phyloP scores from a whole-genome alignment of 768 basidiomycete genomes.

The Pleurotus pulmonarius region DNA sequence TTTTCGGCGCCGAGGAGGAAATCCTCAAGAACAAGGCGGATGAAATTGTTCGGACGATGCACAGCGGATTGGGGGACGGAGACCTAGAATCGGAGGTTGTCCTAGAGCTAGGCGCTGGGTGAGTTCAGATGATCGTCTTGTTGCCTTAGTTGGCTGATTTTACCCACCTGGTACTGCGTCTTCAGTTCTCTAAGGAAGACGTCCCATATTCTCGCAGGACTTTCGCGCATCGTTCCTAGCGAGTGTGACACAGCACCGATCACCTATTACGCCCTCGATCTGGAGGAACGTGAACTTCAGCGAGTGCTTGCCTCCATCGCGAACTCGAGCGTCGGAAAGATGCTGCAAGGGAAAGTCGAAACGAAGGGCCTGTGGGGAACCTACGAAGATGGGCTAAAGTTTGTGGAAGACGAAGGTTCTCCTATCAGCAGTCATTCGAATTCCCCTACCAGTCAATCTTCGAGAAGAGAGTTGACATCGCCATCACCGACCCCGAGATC shows the following conservation, averaged over 20 bases:
- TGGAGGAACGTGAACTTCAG: slow-evolving; percentile 82
- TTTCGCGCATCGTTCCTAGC: slow-evolving; percentile 51
- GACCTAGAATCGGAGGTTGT: slow-evolving; percentile 50
- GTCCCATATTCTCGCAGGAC: slow-evolving; percentile 71
- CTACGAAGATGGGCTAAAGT: slow-evolving; percentile 85
- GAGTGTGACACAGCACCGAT: slow-evolving; percentile 42
- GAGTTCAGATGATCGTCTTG: slow-evolving; percentile 24
- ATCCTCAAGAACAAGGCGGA: slow-evolving; percentile 70
- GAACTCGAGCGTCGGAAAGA: slow-evolving; percentile 55
- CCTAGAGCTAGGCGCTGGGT: slow-evolving; percentile 95
- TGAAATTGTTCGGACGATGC: slow-evolving; percentile 76
- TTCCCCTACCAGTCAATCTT: background rate
- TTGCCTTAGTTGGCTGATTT: background rate
- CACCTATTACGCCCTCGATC: slow-evolving; percentile 90
- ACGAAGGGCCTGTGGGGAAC: slow-evolving; percentile 88
- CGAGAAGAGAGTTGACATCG: slow-evolving; percentile 14
- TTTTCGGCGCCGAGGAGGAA: slow-evolving; percentile 84
- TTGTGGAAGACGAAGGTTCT: slow-evolving; percentile 43
- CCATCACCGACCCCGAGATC: slow-evolving; percentile 47
- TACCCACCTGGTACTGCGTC: background rate
- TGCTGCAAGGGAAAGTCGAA: slow-evolving; percentile 67
- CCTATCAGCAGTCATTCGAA: slow-evolving; percentile 6
- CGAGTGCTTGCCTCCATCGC: slow-evolving; percentile 72
- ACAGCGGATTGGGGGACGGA: slow-evolving; percentile 31
- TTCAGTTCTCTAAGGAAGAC: slow-evolving; percentile 84